Conservation (phyloP, 495 filamentous ascomycete species). For the Baudoinia panamericana region DNA sequence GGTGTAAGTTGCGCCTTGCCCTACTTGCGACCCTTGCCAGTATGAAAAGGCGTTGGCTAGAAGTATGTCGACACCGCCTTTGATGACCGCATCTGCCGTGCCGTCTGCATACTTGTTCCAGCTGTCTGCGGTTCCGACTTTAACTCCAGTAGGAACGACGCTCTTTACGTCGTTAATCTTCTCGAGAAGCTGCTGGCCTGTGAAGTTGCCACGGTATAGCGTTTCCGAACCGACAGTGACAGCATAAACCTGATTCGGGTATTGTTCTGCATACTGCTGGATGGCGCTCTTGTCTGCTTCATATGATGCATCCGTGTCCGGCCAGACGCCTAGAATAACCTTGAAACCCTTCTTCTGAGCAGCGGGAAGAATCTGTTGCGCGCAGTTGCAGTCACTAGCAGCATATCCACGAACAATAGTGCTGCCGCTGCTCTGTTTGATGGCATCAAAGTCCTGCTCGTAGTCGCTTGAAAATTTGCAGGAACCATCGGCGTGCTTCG, state of each 20-base stretch:
- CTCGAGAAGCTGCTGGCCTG: slow-evolving; percentile 44
- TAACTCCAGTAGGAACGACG: slow-evolving; percentile 36
- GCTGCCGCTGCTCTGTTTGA: slow-evolving; percentile 31
- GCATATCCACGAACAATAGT: slow-evolving; percentile 60
- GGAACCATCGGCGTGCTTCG: slow-evolving; percentile 39
- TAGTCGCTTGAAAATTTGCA: slow-evolving; percentile 58
- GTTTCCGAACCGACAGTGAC: slow-evolving; percentile 70
- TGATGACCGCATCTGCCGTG: slow-evolving; percentile 54
- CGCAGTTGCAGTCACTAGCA: slow-evolving; percentile 52
- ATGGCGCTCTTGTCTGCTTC: slow-evolving; percentile 48
- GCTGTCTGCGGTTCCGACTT: slow-evolving; percentile 65
- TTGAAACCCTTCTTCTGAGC: slow-evolving; percentile 58
- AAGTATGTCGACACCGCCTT: slow-evolving; percentile 50
- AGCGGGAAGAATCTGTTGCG: slow-evolving; percentile 55
- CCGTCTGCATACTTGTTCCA: slow-evolving; percentile 74
- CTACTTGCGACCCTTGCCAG: slow-evolving; percentile 60
- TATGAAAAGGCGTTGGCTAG: slow-evolving; percentile 74
- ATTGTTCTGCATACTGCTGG: slow-evolving; percentile 35
- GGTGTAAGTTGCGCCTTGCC: slow-evolving; percentile 54
- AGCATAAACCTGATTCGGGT: slow-evolving; percentile 51
- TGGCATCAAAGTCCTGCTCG: slow-evolving; percentile 52
- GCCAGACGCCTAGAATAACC: slow-evolving; percentile 68
- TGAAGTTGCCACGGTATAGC: slow-evolving; percentile 62
- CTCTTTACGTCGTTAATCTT: slow-evolving; percentile 51
- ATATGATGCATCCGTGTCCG: slow-evolving; percentile 54